Evolutionary conservation across 73 alveolate genomes (phyloP).

Genomic region (Symbiodinium natans): DNA sequence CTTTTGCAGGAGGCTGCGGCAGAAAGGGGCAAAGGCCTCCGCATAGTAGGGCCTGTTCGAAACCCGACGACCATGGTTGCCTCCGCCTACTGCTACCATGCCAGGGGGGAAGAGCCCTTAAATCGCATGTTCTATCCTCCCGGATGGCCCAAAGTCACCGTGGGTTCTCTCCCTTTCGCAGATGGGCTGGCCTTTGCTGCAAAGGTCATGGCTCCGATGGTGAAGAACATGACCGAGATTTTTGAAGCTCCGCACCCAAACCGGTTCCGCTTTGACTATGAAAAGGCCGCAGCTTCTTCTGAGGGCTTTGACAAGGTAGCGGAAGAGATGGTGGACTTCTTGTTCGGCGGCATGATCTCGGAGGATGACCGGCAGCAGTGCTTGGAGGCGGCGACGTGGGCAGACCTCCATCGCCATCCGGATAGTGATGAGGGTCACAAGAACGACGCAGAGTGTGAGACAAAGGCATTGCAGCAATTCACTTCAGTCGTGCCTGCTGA

Average conservation of each 20-base stretch:
- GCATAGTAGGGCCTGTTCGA: not conserved
- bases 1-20: not conserved
- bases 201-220: not conserved
- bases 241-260: not conserved
- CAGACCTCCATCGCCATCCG: not conserved
- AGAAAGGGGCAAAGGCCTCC: not conserved
- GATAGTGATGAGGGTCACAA: not conserved
- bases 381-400: not conserved
- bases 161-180: not conserved
- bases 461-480: not conserved
- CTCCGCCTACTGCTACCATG: conserved; percentile 3
- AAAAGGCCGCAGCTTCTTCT: not conserved
- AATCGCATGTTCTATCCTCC: not conserved
- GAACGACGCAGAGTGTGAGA: not conserved
- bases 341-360: not conserved
- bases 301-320: not conserved
- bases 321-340: not conserved
- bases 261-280: not conserved
- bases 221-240: not conserved
- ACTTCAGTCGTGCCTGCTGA: not conserved
- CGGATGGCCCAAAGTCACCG: not conserved
- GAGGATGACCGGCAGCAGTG: not conserved
- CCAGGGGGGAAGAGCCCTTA: not conserved
- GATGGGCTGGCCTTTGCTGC: not conserved
- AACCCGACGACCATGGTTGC: not conserved